Evolutionary conservation across 768 basidiomycete species (phyloP).

Genomic region (Multifurca ochricompacta): DNA sequence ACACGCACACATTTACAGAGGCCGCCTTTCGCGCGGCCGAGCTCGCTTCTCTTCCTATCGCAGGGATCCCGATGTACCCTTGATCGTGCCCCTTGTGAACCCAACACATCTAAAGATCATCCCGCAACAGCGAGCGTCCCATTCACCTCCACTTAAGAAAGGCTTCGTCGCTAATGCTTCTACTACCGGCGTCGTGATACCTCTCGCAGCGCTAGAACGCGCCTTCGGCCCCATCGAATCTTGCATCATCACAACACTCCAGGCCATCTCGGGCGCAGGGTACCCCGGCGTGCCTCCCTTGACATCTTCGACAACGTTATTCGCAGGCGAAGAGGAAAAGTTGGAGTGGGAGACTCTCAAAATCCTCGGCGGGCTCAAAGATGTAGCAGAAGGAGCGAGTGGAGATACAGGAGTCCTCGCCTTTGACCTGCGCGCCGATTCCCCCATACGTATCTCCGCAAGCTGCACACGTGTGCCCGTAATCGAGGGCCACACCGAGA

Average conservation of each 20-base stretch:
- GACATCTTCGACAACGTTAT: constrained; percentile 97
- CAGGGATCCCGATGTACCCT: constrained; percentile 85
- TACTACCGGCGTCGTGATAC: constrained; percentile 87
- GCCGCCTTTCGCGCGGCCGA: constrained; percentile 78
- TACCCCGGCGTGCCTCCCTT: constrained; percentile 88
- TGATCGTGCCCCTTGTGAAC: constrained; percentile 96
- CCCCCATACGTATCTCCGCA: constrained; percentile 85
- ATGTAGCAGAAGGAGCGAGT: constrained; percentile 34
- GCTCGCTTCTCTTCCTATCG: constrained; percentile 92
- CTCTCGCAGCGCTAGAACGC: constrained; percentile 83
- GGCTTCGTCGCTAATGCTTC: constrained; percentile 98
- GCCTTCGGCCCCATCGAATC: constrained; percentile 92
- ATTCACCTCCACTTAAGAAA: constrained; percentile 58
- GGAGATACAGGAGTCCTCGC: too few relatives aligned
- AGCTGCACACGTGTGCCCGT: constrained; percentile 94
- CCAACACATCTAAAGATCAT: constrained; percentile 77
- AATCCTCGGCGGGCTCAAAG: constrained; percentile 79
- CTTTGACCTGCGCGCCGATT: constrained; percentile 80
- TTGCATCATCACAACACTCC: constrained; percentile 90
- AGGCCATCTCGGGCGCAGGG: constrained; percentile 96
- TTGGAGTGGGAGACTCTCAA: constrained; percentile 99
- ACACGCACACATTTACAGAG: constrained; percentile 65
- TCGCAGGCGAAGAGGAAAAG: constrained; percentile 92
- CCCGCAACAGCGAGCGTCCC: constrained; percentile 66
- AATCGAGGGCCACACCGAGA: constrained; percentile 90